Evolutionary conservation across 768 basidiomycete species (phyloP).

Genomic region (Fomitopsis serialis): DNA sequence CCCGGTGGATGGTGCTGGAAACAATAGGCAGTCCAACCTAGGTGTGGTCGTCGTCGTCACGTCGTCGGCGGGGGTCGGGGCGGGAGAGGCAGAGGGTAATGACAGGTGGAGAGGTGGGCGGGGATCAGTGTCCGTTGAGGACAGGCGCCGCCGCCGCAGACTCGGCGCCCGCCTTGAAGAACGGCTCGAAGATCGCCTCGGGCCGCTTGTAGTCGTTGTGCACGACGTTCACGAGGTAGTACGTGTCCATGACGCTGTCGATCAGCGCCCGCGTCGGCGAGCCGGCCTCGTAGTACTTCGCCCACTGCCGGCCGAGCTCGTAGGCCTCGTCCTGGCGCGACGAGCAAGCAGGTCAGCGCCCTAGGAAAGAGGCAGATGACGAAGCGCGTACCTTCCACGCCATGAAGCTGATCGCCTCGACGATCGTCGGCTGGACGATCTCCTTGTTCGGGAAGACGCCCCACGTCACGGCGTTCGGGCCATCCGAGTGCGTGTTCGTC

Average conservation of each 20-base stretch:
- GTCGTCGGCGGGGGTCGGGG: conserved; percentile 9
- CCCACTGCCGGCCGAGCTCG: conserved; percentile 90
- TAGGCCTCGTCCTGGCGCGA: conserved; percentile 80
- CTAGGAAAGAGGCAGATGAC: not conserved
- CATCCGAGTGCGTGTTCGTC: conserved; percentile 92
- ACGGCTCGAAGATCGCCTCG: conserved; percentile 82
- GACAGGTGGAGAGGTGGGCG: conserved; percentile 4
- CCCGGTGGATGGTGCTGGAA: conserved; percentile 47
- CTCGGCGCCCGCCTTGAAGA: conserved; percentile 71
- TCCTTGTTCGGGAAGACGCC: conserved; percentile 97
- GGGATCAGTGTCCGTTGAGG: conserved; percentile 18
- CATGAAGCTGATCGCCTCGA: conserved; percentile 97
- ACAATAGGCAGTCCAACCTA: conserved; percentile 26
- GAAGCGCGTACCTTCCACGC: conserved; percentile 78
- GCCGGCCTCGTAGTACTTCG: conserved; percentile 73
- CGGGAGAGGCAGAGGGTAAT: conserved; percentile 2
- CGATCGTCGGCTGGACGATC: conserved; percentile 92
- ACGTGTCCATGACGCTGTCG: conserved; percentile 71
- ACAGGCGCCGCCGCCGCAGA: conserved; percentile 28
- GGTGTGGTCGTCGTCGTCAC: conserved; percentile 13
- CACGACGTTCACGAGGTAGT: conserved; percentile 89
- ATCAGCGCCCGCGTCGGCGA: conserved; percentile 75
- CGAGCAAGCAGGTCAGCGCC: not conserved
- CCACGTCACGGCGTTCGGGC: conserved; percentile 99
- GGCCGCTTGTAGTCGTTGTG: conserved; percentile 92